Evolutionary conservation across 2,329 filamentous ascomycete genomes (phyloP), one percentile per base, ranked within the genome.

Genomic region (Penicillium sp.): DNA sequence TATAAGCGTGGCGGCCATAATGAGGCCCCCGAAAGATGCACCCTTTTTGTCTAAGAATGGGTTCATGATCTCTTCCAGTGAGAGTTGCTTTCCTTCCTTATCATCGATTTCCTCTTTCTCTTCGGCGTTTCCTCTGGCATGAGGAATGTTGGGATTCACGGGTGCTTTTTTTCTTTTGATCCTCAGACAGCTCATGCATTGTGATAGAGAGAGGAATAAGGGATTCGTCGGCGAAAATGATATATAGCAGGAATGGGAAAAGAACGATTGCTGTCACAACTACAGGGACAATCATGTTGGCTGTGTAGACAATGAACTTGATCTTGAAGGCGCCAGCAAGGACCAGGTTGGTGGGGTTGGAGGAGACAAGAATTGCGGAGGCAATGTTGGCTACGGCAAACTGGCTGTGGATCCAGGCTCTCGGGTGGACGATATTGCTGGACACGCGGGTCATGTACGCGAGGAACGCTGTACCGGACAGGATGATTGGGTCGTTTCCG

Each of bases 401-500:
- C 58, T 91, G 89, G 2, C 83, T 84, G 64, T 86, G 82, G 23
- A 91, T 90, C 88, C 89, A 91, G 0, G 89, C 89, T 66, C 85
- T 78, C 0, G 89, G 88, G 56, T 89, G 84, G 12, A 82, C 75
- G 57, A 91, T 91, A 62, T 91, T 91, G 72, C 83, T 86, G 0
- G 88, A 90, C 0, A 90, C 87, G 7, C 87, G 80, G 0, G 88
- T 91, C 87, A 91, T 89, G 72, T 91, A 91, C 3, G 88, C 86
- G 13, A 91, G 80, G 55, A 91, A 91, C 0, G 89, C 83, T 0
- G 88, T 91, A 1, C 89, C 89, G 0, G 88, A 90, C 0, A 91
- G 75, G 53, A 91, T 89, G 61, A 91, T 87, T 0, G 89, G 88
- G 62, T 91, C 89, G 58, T 91, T 91, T 8, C 89, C 89, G 49